A percentile compares a stretch with the other conserved stretches of the same genome.
phyloP scores from a whole-genome alignment of 2,329 filamentous ascomycete species.

The Penicillium sclerotigenum region DNA sequence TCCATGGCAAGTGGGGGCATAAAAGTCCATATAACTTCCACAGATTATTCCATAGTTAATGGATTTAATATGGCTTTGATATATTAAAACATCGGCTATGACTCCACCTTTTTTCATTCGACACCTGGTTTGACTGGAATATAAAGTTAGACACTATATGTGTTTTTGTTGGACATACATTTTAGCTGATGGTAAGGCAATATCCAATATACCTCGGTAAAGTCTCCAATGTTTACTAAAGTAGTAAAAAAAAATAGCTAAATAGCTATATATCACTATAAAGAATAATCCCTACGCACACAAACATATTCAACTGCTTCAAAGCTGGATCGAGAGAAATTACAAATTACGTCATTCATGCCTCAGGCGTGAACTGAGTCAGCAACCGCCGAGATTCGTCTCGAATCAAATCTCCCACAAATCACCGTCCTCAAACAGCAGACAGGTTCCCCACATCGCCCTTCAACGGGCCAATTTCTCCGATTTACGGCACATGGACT shows the following conservation, averaged over 20 bases:
- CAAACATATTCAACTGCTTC: not conserved
- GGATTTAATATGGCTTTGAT: not conserved
- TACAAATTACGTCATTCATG: not conserved
- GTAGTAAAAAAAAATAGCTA: no score
- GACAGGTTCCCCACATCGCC: not conserved
- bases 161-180: not conserved
- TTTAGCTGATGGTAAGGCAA: not conserved
- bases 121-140: no score
- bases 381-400: conserved; percentile 31
- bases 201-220: not conserved
- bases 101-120: not conserved
- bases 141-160: not conserved
- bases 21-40: not conserved
- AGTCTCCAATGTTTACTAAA: not conserved
- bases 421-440: not conserved
- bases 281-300: no score
- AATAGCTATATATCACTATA: not conserved
- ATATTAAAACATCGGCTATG: not conserved
- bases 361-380: conserved; percentile 13
- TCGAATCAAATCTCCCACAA: conserved; percentile 4
- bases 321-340: not conserved
- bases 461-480: conserved; percentile 28
- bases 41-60: no score
- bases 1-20: conserved; percentile 17
- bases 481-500: conserved; percentile 39